Evolutionary conservation across 2,329 filamentous ascomycete genomes (phyloP).

Genomic region (Iodosphaeria phyllophila): DNA sequence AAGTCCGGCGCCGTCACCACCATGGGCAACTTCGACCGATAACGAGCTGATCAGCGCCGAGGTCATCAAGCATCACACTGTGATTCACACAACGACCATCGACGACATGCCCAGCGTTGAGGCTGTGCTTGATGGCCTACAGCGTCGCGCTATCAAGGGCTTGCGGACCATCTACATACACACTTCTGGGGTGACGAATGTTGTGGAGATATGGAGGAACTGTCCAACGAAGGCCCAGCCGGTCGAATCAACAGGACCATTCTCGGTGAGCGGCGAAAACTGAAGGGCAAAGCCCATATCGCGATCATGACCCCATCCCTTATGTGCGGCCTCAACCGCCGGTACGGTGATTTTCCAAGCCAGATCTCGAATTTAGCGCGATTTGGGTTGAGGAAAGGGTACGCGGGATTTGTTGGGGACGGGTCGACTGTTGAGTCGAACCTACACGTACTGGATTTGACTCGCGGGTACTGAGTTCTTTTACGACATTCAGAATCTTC

Average conservation of each 20-base stretch:
- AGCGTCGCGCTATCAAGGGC: conserved; percentile 16
- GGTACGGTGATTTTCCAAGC: conserved; percentile 21
- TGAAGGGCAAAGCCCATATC: conserved; percentile 21
- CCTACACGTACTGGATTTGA: conserved; percentile 27
- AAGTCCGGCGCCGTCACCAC: conserved; percentile 18
- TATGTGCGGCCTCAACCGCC: conserved; percentile 24
- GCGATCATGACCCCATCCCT: conserved; percentile 26
- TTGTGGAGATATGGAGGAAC: conserved; percentile 22
- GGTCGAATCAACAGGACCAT: conserved; percentile 25
- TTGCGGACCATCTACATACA: conserved; percentile 26
- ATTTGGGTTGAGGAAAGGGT: conserved; percentile 27
- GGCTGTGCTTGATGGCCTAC: conserved; percentile 23
- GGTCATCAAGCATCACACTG: conserved; percentile 18
- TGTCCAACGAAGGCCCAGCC: conserved; percentile 22
- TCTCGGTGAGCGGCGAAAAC: conserved; percentile 14
- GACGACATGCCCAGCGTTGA: conserved; percentile 25
- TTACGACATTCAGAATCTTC: conserved; percentile 23
- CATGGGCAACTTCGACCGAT: conserved; percentile 21
- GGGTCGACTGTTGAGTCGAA: conserved; percentile 21
- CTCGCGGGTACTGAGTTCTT: conserved; percentile 22
- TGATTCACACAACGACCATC: conserved; percentile 28
- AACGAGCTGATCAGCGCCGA: conserved; percentile 18
- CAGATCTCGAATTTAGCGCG: conserved; percentile 26
- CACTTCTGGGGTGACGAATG: conserved; percentile 22
- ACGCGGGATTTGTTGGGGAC: conserved; percentile 22